A percentile compares a stretch with the other conserved stretches of the same genome.
These are phyloP conservation scores for Cynara cardunculus DNA, from an alignment of 129 eudicot species.

Conservation along the genomic window DNA sequence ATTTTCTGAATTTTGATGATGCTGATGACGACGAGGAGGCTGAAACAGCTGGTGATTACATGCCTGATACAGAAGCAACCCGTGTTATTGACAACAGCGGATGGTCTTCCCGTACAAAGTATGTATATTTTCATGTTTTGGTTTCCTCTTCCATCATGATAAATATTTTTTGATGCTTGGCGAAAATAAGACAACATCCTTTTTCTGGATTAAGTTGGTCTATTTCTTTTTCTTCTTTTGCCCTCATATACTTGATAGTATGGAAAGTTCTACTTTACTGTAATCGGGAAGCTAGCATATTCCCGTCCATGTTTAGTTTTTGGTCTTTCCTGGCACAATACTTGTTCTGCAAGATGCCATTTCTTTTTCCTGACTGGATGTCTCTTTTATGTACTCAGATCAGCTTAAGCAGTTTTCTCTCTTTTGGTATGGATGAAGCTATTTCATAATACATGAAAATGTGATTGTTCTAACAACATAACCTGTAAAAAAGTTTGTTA, in stretches of 20 bases:
- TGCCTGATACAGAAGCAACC: slow-evolving; percentile 55
- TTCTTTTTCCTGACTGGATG: no score
- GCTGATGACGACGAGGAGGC: slow-evolving; percentile 69
- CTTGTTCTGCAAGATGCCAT: no score
- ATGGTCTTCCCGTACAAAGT: slow-evolving; percentile 97
- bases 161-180: not conserved
- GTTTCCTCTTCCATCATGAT: not conserved
- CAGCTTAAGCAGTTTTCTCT: no score
- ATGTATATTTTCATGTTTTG: not conserved
- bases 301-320: not conserved
- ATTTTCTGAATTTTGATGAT: slow-evolving; percentile 81
- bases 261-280: not conserved
- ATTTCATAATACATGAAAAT: no score
- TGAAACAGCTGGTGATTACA: slow-evolving; percentile 59
- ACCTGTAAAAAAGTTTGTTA: no score
- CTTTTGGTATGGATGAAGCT: no score
- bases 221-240: not conserved
- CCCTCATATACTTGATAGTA: not conserved
- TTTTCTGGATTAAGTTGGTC: not conserved
- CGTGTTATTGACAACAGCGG: slow-evolving; percentile 73
- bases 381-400: no score
- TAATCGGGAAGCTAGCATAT: not conserved
- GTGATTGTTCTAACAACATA: no score
- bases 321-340: no score
- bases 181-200: not conserved